Base-by-base conservation (phyloP, 2,329 filamentous ascomycete species). In the Arthroderma sp. region DNA sequence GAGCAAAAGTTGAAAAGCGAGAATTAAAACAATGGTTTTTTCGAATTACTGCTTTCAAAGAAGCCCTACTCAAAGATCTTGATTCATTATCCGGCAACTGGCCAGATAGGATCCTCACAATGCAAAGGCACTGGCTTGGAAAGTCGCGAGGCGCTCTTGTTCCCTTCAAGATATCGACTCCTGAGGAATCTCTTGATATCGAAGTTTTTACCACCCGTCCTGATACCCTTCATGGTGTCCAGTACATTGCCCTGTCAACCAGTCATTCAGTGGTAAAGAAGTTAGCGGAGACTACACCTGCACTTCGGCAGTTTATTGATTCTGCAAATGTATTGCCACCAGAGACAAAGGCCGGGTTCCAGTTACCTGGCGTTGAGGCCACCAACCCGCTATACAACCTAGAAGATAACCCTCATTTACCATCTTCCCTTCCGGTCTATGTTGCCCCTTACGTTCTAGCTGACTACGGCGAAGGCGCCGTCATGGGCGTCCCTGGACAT, bases 401-500 rank as follows among this genome's bases (percentile, higher is more conserved):
- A 52, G 71, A 74, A 78, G 81, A 66, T 66, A 78, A 62, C 76
- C 69, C 62, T n/a, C 60, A 64, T 11, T 63, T 71, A 53, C 57
- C 73, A 15, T 60, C 65, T n/a, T 66, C 67, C 33, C 59, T 94
- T 4, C 88, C 89, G 0, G 77, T 95, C 4, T 95, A 86, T 65
- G 86, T 88, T 21, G 88, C 90, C 8, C 85, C 88, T 0, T 95
- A 95, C 66, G 90, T 95, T 9, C 76, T 94, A 4, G 86, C 85
- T 25, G 87, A 90, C 66, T 93, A 94, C 63, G 88, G 89, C 15
- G 86, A 90, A 63, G 89, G 89, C 0, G 89, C 89, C 8, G 86
- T 95, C 1, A 95, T 95, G 89, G 90, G 90, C 44, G 90, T 95
- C 6, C 90, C 90, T 0, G 90, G 84, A 1, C 90, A 95, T 66